Base-by-base conservation (phyloP, 2,329 filamentous ascomycete species). In the Pseudogymnoascus sp. region DNA sequence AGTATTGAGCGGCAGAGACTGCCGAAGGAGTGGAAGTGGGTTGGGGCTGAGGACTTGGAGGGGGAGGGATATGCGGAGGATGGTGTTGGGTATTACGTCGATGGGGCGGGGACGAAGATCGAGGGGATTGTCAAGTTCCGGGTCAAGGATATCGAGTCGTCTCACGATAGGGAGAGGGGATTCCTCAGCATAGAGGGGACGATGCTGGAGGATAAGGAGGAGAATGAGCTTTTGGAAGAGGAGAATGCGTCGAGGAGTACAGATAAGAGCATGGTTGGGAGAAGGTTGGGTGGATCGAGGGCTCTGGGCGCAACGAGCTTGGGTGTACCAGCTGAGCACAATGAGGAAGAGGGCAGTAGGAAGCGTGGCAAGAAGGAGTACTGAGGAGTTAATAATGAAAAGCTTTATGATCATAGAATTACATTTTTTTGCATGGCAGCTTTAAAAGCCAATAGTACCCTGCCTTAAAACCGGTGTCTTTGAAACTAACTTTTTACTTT, bases 181-280 rank as follows among this genome's bases (percentile, higher is more conserved):
- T 95, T 93, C 73, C 77, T 96, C 65, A 92, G 89, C 69, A 87
- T 97, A 66, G 89, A 95, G 73, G 93, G 93, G 25, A 96, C 90
- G n/a, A 88, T 96, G 83, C 77, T 96, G 60, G 80, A 82, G 56
- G 83, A 83, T 46, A 83, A 84, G 18, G 87, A 86, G 23, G 91
- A 96, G 76, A 78, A 77, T 67, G 77, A 78, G 25, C 77, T 89
- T 31, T 77, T 84, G 56, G 78, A 80, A 7, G 78, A 83, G 65
- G 84, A 88, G 72, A 77, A 75, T 69, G 60, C 66, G 63, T 68
- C 75, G 63, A 73, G 75, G 68, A 70, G 73, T 67, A 37, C 65
- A 68, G 69, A 72, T 67, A 63, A 76, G 74, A 69, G 75, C 73
- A 61, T 73, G 79, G 63, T 81, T 79, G 37, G 83, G 34, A 66